Evolutionary conservation across 495 filamentous ascomycete species (phyloP).

Genomic region (Thermochaetoides thermophila): DNA sequence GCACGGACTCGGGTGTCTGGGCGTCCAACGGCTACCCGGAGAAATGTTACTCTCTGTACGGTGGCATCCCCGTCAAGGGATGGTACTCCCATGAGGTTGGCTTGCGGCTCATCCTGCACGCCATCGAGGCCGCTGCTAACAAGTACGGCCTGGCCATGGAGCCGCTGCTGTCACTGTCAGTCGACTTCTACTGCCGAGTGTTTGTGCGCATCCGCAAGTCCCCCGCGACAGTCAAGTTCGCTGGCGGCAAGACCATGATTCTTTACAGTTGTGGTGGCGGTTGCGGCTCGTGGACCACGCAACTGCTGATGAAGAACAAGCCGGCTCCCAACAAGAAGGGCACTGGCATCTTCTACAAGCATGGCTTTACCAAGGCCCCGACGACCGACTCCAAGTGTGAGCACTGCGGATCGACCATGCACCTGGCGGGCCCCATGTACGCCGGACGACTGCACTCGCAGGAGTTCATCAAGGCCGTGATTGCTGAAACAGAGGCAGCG

Average conservation of each 20-base stretch:
- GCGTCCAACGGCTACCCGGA: constrained; percentile 86
- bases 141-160: constrained; percentile 86
- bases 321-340: constrained; percentile 52
- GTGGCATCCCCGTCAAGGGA: constrained; percentile 73
- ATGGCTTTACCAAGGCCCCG: constrained; percentile 54
- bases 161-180: constrained; percentile 78
- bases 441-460: constrained; percentile 75
- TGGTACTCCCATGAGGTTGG: constrained; percentile 78
- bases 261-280: constrained; percentile 83
- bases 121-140: constrained; percentile 61
- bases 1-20: constrained; percentile 88
- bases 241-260: constrained; percentile 79
- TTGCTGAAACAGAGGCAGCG: constrained; percentile 48
- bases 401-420: constrained; percentile 77
- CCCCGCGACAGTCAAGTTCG: constrained; percentile 72
- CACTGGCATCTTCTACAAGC: constrained; percentile 53
- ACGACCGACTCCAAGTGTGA: constrained; percentile 45
- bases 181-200: constrained; percentile 87
- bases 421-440: constrained; percentile 88
- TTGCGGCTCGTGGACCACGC: constrained; percentile 75
- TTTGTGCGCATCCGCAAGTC: constrained; percentile 74
- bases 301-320: constrained; percentile 55
- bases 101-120: constrained; percentile 67
- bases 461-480: constrained; percentile 60
- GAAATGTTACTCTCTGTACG: constrained; percentile 83